Conservation (phyloP, 768 basidiomycete genomes). For the Tricholoma flavovirens region DNA sequence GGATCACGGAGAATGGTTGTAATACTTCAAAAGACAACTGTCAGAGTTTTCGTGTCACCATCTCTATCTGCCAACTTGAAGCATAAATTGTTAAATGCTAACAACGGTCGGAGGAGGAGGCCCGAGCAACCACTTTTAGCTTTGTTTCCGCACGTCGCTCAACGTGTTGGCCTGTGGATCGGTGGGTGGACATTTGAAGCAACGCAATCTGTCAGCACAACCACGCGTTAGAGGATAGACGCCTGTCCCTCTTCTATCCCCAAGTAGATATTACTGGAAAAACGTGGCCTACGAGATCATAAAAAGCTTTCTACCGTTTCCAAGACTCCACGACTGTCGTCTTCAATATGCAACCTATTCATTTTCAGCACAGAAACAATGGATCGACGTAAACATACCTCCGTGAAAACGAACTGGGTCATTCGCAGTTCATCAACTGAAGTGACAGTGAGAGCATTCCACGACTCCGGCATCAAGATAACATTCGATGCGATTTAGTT, state of each 20-base stretch:
- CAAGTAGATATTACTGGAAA: not conserved
- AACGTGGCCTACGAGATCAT: not conserved
- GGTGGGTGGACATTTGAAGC: not conserved
- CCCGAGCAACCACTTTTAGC: not conserved
- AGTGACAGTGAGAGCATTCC: not conserved
- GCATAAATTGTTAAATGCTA: not conserved
- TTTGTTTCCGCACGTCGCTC: not conserved
- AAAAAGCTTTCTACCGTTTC: not conserved
- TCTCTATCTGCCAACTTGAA: not conserved
- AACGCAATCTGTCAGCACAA: slow-evolving; percentile 7
- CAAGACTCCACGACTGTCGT: not conserved
- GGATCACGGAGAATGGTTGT: not conserved
- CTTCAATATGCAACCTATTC: not conserved
- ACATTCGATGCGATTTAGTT: not conserved
- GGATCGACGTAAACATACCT: not conserved
- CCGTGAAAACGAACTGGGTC: not conserved
- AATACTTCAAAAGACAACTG: not conserved
- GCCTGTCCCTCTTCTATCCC: not conserved
- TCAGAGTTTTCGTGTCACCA: not conserved
- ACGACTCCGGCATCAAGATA: not conserved
- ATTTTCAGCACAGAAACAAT: not conserved
- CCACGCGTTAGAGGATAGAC: slow-evolving; percentile 11
- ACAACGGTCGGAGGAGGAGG: not conserved
- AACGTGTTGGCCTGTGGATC: not conserved
- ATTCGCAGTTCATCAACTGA: not conserved